These are phyloP conservation scores for Takashimella koratensis DNA, from an alignment of 1,284 basidiomycete species.

Conservation along the genomic window DNA sequence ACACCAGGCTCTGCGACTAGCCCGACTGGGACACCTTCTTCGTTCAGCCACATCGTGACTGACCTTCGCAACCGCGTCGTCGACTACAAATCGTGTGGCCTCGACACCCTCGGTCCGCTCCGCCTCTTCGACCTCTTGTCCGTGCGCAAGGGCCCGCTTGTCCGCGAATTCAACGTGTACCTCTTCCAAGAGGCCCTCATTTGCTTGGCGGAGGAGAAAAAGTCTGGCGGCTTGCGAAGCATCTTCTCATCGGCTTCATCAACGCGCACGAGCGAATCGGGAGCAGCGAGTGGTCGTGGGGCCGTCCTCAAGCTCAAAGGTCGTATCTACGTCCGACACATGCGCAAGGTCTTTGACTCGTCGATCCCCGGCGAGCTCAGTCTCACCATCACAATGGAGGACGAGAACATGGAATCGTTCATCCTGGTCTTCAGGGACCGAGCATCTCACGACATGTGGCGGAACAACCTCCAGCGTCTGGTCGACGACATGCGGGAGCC, in stretches of 20 bases:
- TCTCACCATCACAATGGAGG: constrained; percentile 77
- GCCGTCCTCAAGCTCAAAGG: constrained; percentile 81
- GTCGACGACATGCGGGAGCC: constrained; percentile 49
- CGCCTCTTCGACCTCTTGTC: constrained; percentile 87
- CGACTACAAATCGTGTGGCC: constrained; percentile 91
- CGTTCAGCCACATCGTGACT: constrained; percentile 71
- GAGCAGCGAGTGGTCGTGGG: constrained; percentile 54
- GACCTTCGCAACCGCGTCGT: constrained; percentile 82
- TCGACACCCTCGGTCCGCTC: constrained; percentile 73
- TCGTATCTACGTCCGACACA: constrained; percentile 88
- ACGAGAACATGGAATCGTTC: constrained; percentile 86
- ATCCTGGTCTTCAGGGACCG: constrained; percentile 89
- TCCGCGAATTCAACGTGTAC: constrained; percentile 90
- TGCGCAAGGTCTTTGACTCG: constrained; percentile 76
- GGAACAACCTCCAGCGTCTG: constrained; percentile 67
- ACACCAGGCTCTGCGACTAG: constrained; percentile 16
- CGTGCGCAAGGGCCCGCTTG: constrained; percentile 78
- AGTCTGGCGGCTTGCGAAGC: constrained; percentile 53
- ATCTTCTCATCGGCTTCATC: constrained; percentile 35
- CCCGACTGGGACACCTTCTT: constrained; percentile 33
- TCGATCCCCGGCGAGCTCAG: constrained; percentile 76
- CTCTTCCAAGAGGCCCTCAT: constrained; percentile 95
- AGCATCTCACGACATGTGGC: constrained; percentile 85
- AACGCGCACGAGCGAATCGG: constrained; percentile 13
- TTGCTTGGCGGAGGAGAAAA: constrained; percentile 91